Conservation (phyloP, 257 asterid species). For the Penstemon barbatus region DNA sequence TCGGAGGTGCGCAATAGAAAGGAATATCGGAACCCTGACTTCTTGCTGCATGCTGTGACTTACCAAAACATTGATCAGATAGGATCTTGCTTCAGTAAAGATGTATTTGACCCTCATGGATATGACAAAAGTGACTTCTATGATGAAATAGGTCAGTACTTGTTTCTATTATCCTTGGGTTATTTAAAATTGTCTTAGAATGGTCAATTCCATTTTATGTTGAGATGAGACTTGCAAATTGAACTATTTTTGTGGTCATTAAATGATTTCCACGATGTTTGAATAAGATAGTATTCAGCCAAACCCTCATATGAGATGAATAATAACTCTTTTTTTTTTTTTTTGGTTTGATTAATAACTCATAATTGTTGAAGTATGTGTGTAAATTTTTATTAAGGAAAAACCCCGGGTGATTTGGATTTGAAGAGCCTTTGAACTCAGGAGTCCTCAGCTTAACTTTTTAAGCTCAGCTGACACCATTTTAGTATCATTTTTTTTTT, state of each 20-base stretch:
- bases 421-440: background rate
- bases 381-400: background rate
- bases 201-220: slow-evolving; percentile 10
- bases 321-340: background rate
- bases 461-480: background rate
- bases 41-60: slow-evolving; percentile 95
- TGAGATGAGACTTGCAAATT: slow-evolving; percentile 20
- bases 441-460: background rate
- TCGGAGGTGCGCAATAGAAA: slow-evolving; percentile 92
- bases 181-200: slow-evolving; percentile 14
- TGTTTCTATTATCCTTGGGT: slow-evolving; percentile 20
- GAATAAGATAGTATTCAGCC: background rate
- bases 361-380: background rate
- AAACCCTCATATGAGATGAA: slow-evolving; percentile 4
- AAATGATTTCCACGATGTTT: background rate
- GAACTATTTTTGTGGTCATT: background rate
- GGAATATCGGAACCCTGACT: slow-evolving; percentile 94
- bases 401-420: background rate
- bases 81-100: slow-evolving; percentile 91
- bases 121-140: slow-evolving; percentile 86
- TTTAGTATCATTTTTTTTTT: too few species aligned
- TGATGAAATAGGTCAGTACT: slow-evolving; percentile 75
- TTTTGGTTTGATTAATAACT: too few species aligned
- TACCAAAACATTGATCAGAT: slow-evolving; percentile 92
- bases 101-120: slow-evolving; percentile 98